A percentile compares a stretch with the other conserved stretches of the same genome.
Evolutionary conservation across 805 yeast species (phyloP).

Genomic region (Candida sanyiensis): DNA sequence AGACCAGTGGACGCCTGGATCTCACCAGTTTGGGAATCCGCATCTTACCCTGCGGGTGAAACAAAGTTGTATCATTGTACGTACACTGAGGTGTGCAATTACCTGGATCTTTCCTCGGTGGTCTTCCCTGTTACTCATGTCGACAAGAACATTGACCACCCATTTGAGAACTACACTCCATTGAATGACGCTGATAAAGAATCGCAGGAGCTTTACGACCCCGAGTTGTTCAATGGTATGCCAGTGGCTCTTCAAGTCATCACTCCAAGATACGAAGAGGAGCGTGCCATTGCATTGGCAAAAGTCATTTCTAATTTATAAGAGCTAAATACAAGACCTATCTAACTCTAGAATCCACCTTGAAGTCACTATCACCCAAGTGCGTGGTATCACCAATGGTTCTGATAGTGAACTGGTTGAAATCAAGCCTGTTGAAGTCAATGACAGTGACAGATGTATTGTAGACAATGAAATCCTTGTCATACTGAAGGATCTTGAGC

Average conservation of each 20-base stretch:
- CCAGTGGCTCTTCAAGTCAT: conserved; percentile 54
- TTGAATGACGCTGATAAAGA: conserved; percentile 29
- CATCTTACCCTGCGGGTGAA: conserved; percentile 37
- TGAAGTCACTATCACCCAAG: conserved; percentile 48
- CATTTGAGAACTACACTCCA: conserved; percentile 17
- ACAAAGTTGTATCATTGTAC: conserved; percentile 33
- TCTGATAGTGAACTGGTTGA: conserved; percentile 38
- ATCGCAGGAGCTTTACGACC: conserved; percentile 37
- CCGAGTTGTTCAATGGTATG: conserved; percentile 42
- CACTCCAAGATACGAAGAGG: conserved; percentile 53
- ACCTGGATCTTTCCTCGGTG: conserved; percentile 36
- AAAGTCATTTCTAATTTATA: conserved; percentile 3
- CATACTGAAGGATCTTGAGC: conserved; percentile 42
- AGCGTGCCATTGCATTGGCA: conserved; percentile 25
- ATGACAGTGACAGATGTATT: conserved; percentile 71
- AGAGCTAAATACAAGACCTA: conserved; percentile 9
- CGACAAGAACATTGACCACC: conserved; percentile 29
- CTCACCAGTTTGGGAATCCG: conserved; percentile 39
- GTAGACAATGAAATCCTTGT: conserved; percentile 51
- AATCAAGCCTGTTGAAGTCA: conserved; percentile 42
- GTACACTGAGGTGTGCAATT: conserved; percentile 39
- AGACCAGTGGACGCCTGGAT: conserved; percentile 44
- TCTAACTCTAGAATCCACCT: conserved; percentile 42
- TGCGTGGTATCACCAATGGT: conserved; percentile 65
- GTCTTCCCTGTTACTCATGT: conserved; percentile 41